Evolutionary conservation across 805 yeast genomes (phyloP), one percentile per base, ranked within the genome.

Genomic region (Myxozyma neglecta): DNA sequence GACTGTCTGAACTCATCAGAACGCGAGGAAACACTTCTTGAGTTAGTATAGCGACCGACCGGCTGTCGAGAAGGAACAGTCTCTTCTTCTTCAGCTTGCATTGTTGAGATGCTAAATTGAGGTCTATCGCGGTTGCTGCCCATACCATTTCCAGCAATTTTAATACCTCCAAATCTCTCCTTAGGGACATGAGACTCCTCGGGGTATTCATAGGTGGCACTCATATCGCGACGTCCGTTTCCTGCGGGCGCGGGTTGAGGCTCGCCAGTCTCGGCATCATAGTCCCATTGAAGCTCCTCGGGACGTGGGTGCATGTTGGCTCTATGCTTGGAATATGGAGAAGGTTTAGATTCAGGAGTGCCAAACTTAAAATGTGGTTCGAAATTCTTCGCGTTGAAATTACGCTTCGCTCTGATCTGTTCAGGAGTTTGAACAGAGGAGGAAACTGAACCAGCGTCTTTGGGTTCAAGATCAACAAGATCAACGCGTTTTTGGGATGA

Each of bases 271-370:
- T 35, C 47, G 32, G 49, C 37, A 39, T 54, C 52, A 48, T 61
- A 57, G 35, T 64, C 55, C 65, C 67, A 64, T 3, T 45, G n/a
- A 7, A 51, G 56, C 40, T 55, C 63, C 16, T 53, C 67, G 11
- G 67, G 67, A 53, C 63, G 66, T 36, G 67, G 67, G 45, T 58
- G 56, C 67, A 64, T 64, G 45, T 61, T 58, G 1, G 67, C 57
- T 24, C 67, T 51, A 2, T 66, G 62, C 63, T 62, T 59, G 24
- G 63, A 55, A 40, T 56, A 57, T 10, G 62, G 65, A 24, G 43
- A 37, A 24, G 56, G 59, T 44, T 29, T 34, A 13, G 44, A 18
- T 9, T 64, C 64, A 1, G 67, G 67, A 13, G 67, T 61, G 29
- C 67, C 67, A 29, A 64, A 64, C 53, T 61, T 44, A 53, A 58